These are phyloP conservation scores for Puccinia polysora DNA, from an alignment of 1,284 basidiomycete species.

Conservation along the genomic window DNA sequence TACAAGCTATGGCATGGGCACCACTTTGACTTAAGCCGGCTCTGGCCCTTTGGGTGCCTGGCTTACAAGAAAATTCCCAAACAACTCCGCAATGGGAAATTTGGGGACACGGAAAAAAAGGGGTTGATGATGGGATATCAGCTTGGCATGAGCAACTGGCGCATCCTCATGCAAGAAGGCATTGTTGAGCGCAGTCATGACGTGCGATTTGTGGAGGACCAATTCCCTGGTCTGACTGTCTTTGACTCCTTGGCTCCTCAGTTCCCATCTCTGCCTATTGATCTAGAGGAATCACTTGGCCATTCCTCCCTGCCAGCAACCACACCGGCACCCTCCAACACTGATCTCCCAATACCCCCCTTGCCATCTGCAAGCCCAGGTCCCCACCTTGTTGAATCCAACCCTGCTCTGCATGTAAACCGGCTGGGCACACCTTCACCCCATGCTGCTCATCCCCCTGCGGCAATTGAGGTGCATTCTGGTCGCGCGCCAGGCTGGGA, in stretches of 20 bases:
- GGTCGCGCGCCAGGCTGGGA: background rate
- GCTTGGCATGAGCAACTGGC: slow-evolving; percentile 1
- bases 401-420: no score
- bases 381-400: no score
- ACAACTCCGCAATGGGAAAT: slow-evolving; percentile 6
- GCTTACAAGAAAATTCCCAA: slow-evolving; percentile 9
- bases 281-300: background rate
- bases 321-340: no score
- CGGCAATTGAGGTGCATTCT: background rate
- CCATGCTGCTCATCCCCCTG: background rate
- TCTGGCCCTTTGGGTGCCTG: slow-evolving; percentile 4
- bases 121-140: slow-evolving; percentile 12
- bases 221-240: slow-evolving; percentile 13
- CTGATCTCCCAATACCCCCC: no score
- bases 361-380: no score
- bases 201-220: background rate
- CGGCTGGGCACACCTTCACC: background rate
- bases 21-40: background rate
- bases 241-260: no score
- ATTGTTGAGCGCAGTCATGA: background rate
- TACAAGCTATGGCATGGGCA: background rate
- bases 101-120: background rate
- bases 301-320: no score
- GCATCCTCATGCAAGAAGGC: background rate
- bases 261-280: background rate